Base-by-base conservation (phyloP, 805 yeast genomes). In the Pichia heedii region DNA sequence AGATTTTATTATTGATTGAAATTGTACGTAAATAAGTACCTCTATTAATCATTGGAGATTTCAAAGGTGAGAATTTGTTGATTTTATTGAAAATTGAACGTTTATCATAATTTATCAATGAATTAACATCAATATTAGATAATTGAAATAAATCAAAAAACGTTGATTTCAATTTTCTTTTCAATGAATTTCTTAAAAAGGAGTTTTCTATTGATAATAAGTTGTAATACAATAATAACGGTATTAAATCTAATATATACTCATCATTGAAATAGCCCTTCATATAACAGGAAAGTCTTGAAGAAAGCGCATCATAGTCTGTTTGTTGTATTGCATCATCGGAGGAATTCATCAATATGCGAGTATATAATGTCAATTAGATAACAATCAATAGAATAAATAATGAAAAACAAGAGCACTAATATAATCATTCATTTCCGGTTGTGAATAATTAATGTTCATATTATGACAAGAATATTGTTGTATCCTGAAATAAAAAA, bases 261-360 rank as follows among this genome's bases (percentile, higher is more conserved):
- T 68, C 81, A 29, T 62, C 57, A 11, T 40, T 21, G 29, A 78
- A 55, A 51, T 82, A 81, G 0, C 68, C 63, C 43, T 67, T 70
- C 6, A 61, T 37, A 29, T 71, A 66, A n/a, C 81, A 76, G 29
- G 77, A 74, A 38, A 65, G 50, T 21, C 86, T 69, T 50, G 86
- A 77, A 13, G 84, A 71, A n/a, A 82, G 57, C 0, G 89, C 89
- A 58, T 81, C 88, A 46, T 71, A 66, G 50, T 83, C 90, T 0
- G 90, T 83, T 1, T 56, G 49, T 26, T 60, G 38, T 1, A 61
- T 50, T 9, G 52, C 54, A 10, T 54, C 54, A 22, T 58, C 56
- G 1, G 37, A 13, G 3, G 30, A 9, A 5, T 24, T 19, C 38
- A 36, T 36, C 8, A n/a, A n/a, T n/a, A n/a, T 22, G 27, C n/a